Percentiles rank a stretch among this genome's conserved stretches.
phyloP scores from a whole-genome alignment of 129 eudicot genomes.

The Lactuca saligna region DNA sequence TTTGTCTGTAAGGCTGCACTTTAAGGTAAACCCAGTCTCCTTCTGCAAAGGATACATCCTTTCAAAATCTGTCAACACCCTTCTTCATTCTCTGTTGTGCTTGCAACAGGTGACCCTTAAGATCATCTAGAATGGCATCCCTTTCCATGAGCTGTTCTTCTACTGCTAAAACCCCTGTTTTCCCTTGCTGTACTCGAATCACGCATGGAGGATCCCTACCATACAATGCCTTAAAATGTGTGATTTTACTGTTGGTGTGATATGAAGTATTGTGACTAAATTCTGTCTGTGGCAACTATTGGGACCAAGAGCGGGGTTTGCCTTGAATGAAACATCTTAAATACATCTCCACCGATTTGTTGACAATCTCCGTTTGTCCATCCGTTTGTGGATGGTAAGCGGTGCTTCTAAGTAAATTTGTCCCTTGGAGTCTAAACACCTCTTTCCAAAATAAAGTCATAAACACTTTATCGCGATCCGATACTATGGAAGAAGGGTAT shows the following conservation, averaged over 20 bases:
- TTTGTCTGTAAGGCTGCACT: no score
- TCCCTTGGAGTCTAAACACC: no score
- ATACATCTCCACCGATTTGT: conserved; percentile 1
- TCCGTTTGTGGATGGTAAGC: no score
- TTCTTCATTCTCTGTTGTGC: conserved; percentile 12
- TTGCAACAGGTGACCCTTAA: background rate
- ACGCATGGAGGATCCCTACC: background rate
- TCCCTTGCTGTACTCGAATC: background rate
- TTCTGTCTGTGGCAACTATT: conserved; percentile 13
- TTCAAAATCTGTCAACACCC: background rate
- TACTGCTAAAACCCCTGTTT: background rate
- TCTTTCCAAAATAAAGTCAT: no score
- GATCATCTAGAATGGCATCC: background rate
- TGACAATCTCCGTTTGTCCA: background rate
- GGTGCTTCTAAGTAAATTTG: no score
- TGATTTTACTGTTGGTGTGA: background rate
- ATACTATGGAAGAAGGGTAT: no score
- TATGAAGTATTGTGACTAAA: conserved; percentile 1
- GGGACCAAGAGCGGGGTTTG: background rate
- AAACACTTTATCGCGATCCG: no score
- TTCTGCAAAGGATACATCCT: background rate
- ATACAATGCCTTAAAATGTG: background rate
- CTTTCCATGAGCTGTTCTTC: background rate
- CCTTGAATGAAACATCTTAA: background rate
- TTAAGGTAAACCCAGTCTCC: no score